Conservation (phyloP, 331 rosid species). For the Acacia pycnantha region DNA sequence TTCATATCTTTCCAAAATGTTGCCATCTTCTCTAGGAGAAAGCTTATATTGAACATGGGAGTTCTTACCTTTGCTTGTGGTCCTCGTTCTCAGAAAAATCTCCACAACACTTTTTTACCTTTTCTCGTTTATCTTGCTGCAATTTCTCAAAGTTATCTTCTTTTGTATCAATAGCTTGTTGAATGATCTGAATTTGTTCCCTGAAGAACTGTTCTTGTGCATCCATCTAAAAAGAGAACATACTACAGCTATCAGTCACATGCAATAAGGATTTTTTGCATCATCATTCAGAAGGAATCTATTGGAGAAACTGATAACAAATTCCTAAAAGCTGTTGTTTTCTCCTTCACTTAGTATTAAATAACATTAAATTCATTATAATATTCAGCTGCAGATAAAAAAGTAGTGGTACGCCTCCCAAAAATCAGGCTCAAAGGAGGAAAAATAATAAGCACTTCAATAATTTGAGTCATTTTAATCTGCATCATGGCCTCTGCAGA, state of each 20-base stretch:
- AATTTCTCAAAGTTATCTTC: slow-evolving; percentile 53
- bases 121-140: slow-evolving; percentile 54
- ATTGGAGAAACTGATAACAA: background rate
- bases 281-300: no score
- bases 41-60: background rate
- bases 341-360: background rate
- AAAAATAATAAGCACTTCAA: background rate
- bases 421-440: background rate
- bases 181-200: slow-evolving; percentile 50
- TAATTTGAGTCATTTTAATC: background rate
- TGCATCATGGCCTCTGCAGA: background rate
- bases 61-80: slow-evolving; percentile 34
- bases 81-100: slow-evolving; percentile 25
- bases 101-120: slow-evolving; percentile 32
- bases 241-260: background rate
- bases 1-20: background rate
- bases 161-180: slow-evolving; percentile 47
- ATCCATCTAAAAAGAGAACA: slow-evolving; percentile 46
- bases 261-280: background rate
- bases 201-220: slow-evolving; percentile 48
- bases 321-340: background rate
- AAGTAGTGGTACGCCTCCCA: background rate
- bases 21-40: no score
- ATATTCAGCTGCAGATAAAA: background rate
- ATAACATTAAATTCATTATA: no score